These are phyloP conservation scores for Leccinellum luteum DNA, from an alignment of 768 basidiomycete genomes.

Conservation along the genomic window DNA sequence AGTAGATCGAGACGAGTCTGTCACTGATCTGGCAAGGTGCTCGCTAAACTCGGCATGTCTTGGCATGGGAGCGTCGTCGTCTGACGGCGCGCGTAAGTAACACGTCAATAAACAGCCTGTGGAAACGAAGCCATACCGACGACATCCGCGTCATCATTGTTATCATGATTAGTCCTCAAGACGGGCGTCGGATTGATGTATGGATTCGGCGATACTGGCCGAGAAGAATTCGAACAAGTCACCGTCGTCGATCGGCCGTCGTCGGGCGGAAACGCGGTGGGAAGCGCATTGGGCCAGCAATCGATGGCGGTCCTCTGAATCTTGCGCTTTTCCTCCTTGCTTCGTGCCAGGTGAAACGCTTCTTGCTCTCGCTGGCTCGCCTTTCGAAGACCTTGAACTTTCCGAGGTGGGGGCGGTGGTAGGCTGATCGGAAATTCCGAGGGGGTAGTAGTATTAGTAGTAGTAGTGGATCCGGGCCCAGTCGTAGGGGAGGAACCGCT, in stretches of 20 bases:
- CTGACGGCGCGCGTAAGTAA: not conserved
- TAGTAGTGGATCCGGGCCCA: not conserved
- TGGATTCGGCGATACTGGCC: constrained; percentile 30
- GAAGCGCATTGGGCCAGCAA: constrained; percentile 24
- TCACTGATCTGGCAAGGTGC: not conserved
- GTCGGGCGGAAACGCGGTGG: constrained; percentile 1
- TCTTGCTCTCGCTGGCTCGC: constrained; percentile 16
- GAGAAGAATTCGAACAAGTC: constrained; percentile 13
- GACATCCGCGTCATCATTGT: not conserved
- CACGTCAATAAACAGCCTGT: not conserved
- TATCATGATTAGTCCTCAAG: constrained; percentile 6
- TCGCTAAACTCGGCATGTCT: constrained; percentile 4
- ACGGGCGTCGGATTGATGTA: constrained; percentile 38
- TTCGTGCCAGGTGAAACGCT: constrained; percentile 8
- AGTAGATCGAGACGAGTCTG: constrained; percentile 3
- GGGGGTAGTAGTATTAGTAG: constrained; percentile 3
- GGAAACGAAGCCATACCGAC: constrained; percentile 14
- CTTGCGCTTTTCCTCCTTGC: constrained; percentile 16
- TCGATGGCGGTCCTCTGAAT: constrained; percentile 20
- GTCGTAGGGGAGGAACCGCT: constrained; percentile 23
- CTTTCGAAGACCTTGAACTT: constrained; percentile 13
- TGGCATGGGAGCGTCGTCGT: constrained; percentile 16
- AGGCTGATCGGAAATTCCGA: constrained; percentile 26
- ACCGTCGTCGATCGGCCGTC: constrained; percentile 1
- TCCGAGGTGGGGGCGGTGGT: constrained; percentile 35